These are phyloP conservation scores for Phytophthora citricola DNA, from an alignment of 352 stramenopile genomes.

Conservation along the genomic window DNA sequence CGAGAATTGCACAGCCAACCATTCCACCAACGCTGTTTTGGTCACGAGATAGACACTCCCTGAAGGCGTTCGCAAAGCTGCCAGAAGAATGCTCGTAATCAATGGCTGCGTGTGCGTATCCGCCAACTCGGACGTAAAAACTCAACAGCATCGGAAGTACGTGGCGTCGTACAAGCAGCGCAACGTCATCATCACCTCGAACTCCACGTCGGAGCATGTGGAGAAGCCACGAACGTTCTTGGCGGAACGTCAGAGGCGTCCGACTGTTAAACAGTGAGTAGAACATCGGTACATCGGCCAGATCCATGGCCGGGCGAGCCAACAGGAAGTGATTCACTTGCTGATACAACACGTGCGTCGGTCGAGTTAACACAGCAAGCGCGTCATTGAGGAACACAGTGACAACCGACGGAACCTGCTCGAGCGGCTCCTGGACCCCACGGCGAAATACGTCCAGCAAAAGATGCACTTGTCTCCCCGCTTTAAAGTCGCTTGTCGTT, in stretches of 20 bases:
- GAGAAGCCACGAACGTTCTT: conserved; percentile 87
- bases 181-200: conserved; percentile 67
- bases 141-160: conserved; percentile 84
- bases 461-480: conserved; percentile 78
- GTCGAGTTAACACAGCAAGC: conserved; percentile 69
- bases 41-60: conserved; percentile 64
- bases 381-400: conserved; percentile 87
- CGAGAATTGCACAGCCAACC: conserved; percentile 55
- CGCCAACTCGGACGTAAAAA: conserved; percentile 77
- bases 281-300: conserved; percentile 89
- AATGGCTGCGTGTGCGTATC: conserved; percentile 82
- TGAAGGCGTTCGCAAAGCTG: conserved; percentile 52
- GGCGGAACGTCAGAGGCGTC: conserved; percentile 70
- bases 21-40: conserved; percentile 73
- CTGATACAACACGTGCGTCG: conserved; percentile 76
- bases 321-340: conserved; percentile 89
- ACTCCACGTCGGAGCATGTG: conserved; percentile 78
- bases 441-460: conserved; percentile 83
- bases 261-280: conserved; percentile 89
- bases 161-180: conserved; percentile 76
- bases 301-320: conserved; percentile 76
- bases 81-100: conserved; percentile 66
- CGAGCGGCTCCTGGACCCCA: conserved; percentile 55
- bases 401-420: conserved; percentile 74
- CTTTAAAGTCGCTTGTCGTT: conserved; percentile 65